These are phyloP conservation scores for Cyberlindnera euphorbiiphila DNA, from an alignment of 805 yeast genomes.

Conservation along the genomic window DNA sequence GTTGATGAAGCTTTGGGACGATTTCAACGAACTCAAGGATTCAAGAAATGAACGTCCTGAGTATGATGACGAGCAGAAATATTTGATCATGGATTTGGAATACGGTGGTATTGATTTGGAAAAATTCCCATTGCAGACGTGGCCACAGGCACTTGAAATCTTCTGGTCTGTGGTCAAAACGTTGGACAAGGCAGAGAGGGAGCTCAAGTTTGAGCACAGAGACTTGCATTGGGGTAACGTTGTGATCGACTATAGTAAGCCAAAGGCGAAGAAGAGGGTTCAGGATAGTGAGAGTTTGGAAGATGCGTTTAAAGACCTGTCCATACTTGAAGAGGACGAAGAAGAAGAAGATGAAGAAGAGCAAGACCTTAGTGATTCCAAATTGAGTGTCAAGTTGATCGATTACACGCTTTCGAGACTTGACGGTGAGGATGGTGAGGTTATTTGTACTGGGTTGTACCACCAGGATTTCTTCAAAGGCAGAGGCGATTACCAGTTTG, in stretches of 20 bases:
- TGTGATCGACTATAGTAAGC: constrained; percentile 36
- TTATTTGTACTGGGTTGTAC: constrained; percentile 54
- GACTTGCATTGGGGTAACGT: constrained; percentile 68
- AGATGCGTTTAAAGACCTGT: constrained; percentile 23
- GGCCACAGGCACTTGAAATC: constrained; percentile 39
- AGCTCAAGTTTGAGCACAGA: constrained; percentile 61
- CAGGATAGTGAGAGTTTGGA: constrained; percentile 15
- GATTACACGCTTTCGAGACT: constrained; percentile 58
- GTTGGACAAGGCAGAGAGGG: constrained; percentile 48
- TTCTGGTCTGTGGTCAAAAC: constrained; percentile 52
- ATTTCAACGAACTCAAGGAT: constrained; percentile 28
- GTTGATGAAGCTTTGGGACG: constrained; percentile 44
- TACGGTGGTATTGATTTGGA: constrained; percentile 44
- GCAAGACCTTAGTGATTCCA: background rate
- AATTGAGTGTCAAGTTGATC: constrained; percentile 43
- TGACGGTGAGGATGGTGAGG: constrained; percentile 25
- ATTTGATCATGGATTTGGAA: constrained; percentile 35
- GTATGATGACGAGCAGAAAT: constrained; percentile 30
- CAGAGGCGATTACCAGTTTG: constrained; percentile 58
- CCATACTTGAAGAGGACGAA: constrained; percentile 17
- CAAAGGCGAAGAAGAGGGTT: background rate
- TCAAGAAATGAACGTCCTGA: constrained; percentile 38
- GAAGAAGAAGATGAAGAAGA: constrained; percentile 8
- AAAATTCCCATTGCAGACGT: constrained; percentile 35
- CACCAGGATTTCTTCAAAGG: constrained; percentile 61